Conservation (phyloP, 179 eudicot genomes). For the Beta macrorhiza region DNA sequence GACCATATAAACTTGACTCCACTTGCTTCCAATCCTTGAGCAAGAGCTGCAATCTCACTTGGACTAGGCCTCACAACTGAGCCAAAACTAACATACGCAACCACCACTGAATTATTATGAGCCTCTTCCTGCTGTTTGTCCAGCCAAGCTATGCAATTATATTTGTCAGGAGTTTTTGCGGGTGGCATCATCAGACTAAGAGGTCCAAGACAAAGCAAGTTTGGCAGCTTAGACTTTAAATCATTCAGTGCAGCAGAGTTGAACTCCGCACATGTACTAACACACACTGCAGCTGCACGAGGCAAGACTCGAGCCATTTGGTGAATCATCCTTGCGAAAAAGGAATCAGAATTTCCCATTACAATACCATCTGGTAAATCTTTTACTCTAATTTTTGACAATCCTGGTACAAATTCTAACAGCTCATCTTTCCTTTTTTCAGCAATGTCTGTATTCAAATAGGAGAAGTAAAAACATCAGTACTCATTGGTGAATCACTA, state of each 20-base stretch:
- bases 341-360: slow-evolving; percentile 20
- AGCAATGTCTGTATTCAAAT: slow-evolving; percentile 11
- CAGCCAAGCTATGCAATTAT: slow-evolving; percentile 30
- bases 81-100: slow-evolving; percentile 35
- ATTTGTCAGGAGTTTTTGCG: background rate
- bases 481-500: no score
- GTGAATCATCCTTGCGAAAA: slow-evolving; percentile 27
- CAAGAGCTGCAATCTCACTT: slow-evolving; percentile 31
- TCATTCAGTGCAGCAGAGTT: slow-evolving; percentile 22
- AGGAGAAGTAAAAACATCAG: background rate
- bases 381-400: slow-evolving; percentile 29
- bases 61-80: slow-evolving; percentile 27
- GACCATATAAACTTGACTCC: slow-evolving; percentile 26
- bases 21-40: slow-evolving; percentile 29
- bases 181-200: slow-evolving; percentile 19
- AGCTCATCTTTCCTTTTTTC: slow-evolving; percentile 19
- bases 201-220: slow-evolving; percentile 29
- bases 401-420: slow-evolving; percentile 32
- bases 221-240: slow-evolving; percentile 18
- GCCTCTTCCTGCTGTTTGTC: slow-evolving; percentile 23
- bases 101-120: slow-evolving; percentile 1
- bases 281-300: slow-evolving; percentile 27
- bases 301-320: slow-evolving; percentile 24
- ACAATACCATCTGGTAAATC: slow-evolving; percentile 33
- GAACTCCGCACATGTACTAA: slow-evolving; percentile 31